Base-by-base conservation (phyloP, 2,329 filamentous ascomycete genomes). In the Alternaria sp. region DNA sequence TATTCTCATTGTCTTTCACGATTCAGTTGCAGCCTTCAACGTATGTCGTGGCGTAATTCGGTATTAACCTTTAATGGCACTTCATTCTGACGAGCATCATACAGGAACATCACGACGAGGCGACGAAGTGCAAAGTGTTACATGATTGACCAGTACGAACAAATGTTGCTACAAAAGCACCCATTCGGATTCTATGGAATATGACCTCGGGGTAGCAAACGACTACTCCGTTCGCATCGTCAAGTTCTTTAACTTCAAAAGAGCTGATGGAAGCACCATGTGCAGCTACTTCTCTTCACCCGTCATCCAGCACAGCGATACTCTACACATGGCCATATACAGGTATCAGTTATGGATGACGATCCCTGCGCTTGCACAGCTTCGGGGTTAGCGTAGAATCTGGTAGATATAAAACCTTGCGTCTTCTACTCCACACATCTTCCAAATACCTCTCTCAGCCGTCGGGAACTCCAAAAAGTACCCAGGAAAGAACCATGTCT, bases 21-120 rank as follows among this genome's bases (percentile, higher is more conserved):
- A 1, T 41, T 3, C 1, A 0, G 11, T 41, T 6, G 37, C 37
- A 41, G 2, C 2, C 0, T 3, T 41, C 15, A 41, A 8, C 15
- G 9, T 1, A 3, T 4, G 2, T 4, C 3, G 0, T n/a, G 7
- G 33, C 33, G 7, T 37, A 37, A 0, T n/a, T 37, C 2, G 33
- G 33, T 6, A 3, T 0, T 3, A 2, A 37, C 33, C 33, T 37
- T 4, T 5, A 1, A 5, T n/a, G 30, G 1, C 4, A 15, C 8
- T 8, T 3, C 30, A 15, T 0, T 8, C 14, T 37, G 14, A 37
- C 30, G 30, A 37, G 30, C 28, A 28, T 5, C 26, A 28, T 26
- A 26, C 8, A 26, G 9, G 7, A 25, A 25, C 23, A 25, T 8
- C 23, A 8, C 4, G 23, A 25, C 23, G 23, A 25, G 23, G 23